Evolutionary conservation across 331 rosid species (phyloP), one percentile per base, ranked within the genome.

Genomic region (Arachis monticola): DNA sequence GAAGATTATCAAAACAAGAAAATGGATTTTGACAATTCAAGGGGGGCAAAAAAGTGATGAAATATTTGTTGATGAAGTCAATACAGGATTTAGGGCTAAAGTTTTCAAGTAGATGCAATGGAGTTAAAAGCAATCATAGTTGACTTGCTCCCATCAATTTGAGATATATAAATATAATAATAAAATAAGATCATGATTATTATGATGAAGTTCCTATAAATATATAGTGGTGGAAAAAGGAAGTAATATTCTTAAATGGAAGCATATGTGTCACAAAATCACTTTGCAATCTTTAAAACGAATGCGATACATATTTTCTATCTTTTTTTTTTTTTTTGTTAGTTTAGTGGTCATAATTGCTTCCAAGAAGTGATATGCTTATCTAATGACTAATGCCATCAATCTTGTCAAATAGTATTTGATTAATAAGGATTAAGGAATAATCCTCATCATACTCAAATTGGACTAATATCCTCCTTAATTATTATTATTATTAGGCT

Each of bases 361-460:
- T 40, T 62, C 53, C 44, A 11, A 38, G 63, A 64, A 74, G 78
- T 64, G 12, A 32, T 53, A 63, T 74, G 63, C 55, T 64, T 74
- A 57, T 63, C 7, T 51, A 14, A 38, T 63, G 45, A 30, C 41
- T 27, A 27, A 27, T 27, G 30, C 44, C 60, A 62, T 62, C 63
- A 73, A 74, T 74, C 56, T 63, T 41, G 65, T 27, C 65, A 64
- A 64, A 63, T 62, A 50, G 40, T 62, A 50, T 22, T 64, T 64
- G 5, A 64, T 64, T 53, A 64, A 7, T 27, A 11, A 17, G n/a
- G n/a, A n/a, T n/a, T n/a, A n/a, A n/a, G 65, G 17, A 63, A 74
- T 3, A 63, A 74, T 3, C 56, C 56, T 10, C 42, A 11, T 12
- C 30, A 11, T 12, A 52, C 1, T 42, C 56, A 42, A 64, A 44